A percentile compares a stretch with the other conserved stretches of the same genome.
These are phyloP conservation scores for Psilocybe tampanensis DNA, from an alignment of 768 basidiomycete species.

Conservation along the genomic window DNA sequence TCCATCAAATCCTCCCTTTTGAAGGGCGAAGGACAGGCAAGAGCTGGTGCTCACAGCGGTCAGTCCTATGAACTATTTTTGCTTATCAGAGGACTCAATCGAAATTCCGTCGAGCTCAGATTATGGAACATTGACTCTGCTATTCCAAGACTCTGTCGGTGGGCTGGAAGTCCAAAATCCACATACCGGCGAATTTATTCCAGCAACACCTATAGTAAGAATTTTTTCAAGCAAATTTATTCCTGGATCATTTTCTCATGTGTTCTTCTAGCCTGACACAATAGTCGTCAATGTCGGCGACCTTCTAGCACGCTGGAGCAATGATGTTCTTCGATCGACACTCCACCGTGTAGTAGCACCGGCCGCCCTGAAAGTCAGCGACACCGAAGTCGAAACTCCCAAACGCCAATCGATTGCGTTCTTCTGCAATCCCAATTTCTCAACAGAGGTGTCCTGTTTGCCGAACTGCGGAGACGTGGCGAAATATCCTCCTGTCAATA, in stretches of 20 bases:
- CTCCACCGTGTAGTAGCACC: constrained; percentile 85
- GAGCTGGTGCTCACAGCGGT: constrained; percentile 86
- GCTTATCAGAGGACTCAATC: neutral
- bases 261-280: constrained; percentile 62
- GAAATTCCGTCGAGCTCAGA: constrained; percentile 43
- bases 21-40: constrained; percentile 65
- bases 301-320: constrained; percentile 81
- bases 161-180: constrained; percentile 85
- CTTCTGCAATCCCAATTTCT: constrained; percentile 84
- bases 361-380: constrained; percentile 47
- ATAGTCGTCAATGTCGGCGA: constrained; percentile 86
- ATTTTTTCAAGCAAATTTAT: neutral
- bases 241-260: neutral
- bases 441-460: constrained; percentile 66
- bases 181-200: constrained; percentile 68
- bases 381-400: constrained; percentile 59
- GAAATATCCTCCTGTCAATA: constrained; percentile 73
- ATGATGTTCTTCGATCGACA: constrained; percentile 77
- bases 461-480: constrained; percentile 61
- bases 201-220: constrained; percentile 76
- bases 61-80: neutral
- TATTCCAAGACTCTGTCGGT: constrained; percentile 83
- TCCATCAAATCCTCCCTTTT: constrained; percentile 64
- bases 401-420: constrained; percentile 81
- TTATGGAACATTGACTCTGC: constrained; percentile 79